Base-by-base conservation (phyloP, 345 rosid species). In the Corchorus capsularis region DNA sequence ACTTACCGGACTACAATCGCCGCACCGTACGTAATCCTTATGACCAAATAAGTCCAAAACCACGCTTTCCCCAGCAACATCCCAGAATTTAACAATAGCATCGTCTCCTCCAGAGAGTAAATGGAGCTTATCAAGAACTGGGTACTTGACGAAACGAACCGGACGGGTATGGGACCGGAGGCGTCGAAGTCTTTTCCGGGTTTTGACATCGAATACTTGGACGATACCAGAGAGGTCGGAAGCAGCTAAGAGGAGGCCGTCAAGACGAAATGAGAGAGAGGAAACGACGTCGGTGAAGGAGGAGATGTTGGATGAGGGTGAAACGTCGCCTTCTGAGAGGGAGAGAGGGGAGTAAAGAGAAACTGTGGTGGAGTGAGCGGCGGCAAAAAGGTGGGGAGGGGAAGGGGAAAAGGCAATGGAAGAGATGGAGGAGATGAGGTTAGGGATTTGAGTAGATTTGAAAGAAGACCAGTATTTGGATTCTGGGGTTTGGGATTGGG, bases 81-180 rank as follows among this genome's bases (percentile, higher is more conserved):
- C 99, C 99, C 98, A 95, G 67, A 90, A 95, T 78, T 95, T 95
- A 22, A 95, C 99, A 3, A 95, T 72, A 4, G 88, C 91, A 47
- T 96, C 99, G 67, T 96, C 99, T 0, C 99, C 97, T 27, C 98
- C 98, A 0, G 99, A 93, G 3, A 96, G 82, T 71, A 96, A 78
- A 75, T 92, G 99, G 35, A 93, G 92, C 91, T 92, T 96, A 69
- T 96, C 99, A 15, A 85, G 85, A 66, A 63, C 57, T 0, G 98
- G 98, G 79, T 88, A 96, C 85, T 86, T 86, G 19, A 96, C 94
- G 74, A 93, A 91, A 67, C 97, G 86, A 5, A 86, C 97, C 1
- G 98, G 91, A 22, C 93, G 90, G 37, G 77, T 76, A 83, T 96
- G 99, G 34, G 98, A 96, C 74, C 82, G 79, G 79, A 96, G 94